Evolutionary conservation across 2,329 filamentous ascomycete species (phyloP).

Genomic region (Blumeriella jaapii): DNA sequence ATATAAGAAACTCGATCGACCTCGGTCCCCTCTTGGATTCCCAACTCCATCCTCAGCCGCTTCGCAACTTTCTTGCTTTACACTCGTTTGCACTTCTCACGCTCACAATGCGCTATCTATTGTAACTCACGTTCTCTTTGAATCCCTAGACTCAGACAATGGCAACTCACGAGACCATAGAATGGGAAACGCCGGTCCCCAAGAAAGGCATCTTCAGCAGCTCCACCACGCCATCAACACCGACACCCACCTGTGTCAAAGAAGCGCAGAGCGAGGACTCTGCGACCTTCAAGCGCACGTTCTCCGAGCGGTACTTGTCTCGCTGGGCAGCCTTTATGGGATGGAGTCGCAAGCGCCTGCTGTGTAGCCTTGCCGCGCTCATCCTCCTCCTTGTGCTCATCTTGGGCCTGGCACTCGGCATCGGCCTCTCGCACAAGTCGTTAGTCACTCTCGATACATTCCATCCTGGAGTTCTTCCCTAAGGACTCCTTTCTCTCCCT

Average conservation of each 20-base stretch:
- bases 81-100: constrained; percentile 10
- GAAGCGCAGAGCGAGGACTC: constrained; percentile 5
- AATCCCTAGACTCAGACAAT: constrained; percentile 3
- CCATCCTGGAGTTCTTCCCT: constrained; percentile 8
- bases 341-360: constrained; percentile 8
- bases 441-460: constrained; percentile 15
- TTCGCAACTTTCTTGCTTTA: constrained; percentile 7
- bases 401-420: constrained; percentile 27
- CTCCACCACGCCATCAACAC: constrained; percentile 6
- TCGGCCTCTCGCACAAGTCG: constrained; percentile 20
- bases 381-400: constrained; percentile 25
- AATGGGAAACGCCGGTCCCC: constrained; percentile 20
- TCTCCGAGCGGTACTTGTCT: constrained; percentile 7
- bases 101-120: constrained; percentile 4
- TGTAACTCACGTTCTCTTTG: not conserved
- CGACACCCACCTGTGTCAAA: constrained; percentile 1
- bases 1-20: too few species aligned
- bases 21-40: not conserved
- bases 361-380: constrained; percentile 10
- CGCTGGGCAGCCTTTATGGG: constrained; percentile 7
- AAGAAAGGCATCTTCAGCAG: constrained; percentile 13
- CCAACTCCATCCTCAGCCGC: not conserved
- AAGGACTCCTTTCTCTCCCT: constrained; percentile 1
- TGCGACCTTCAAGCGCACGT: constrained; percentile 7
- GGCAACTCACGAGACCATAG: constrained; percentile 16